Conservation (phyloP, 805 yeast genomes). For the Cyberlindnera mycetangii region DNA sequence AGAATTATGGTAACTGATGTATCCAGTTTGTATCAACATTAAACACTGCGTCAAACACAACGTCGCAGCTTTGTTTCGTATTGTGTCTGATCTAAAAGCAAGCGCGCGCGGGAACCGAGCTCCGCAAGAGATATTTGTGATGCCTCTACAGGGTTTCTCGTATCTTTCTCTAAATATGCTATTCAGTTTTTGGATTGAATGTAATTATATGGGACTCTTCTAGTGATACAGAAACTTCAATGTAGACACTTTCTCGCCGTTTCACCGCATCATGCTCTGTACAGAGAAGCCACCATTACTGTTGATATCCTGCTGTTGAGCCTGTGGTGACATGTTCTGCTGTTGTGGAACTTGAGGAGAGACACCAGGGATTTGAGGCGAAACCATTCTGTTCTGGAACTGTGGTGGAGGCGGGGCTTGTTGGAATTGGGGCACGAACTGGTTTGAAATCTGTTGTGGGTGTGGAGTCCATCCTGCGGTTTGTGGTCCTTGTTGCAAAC, state of each 20-base stretch:
- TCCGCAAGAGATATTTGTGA: too few species aligned
- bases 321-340: conserved; percentile 11
- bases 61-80: too few species aligned
- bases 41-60: neutral
- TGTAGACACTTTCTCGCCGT: too few species aligned
- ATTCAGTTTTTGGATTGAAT: neutral
- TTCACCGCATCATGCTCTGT: conserved; percentile 1
- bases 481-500: neutral
- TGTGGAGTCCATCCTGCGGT: conserved; percentile 6
- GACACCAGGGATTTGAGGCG: conserved; percentile 1
- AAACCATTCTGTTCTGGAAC: neutral
- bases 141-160: too few species aligned
- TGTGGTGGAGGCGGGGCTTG: conserved; percentile 2
- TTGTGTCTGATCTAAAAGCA: too few species aligned
- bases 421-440: conserved; percentile 7
- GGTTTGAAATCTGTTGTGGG: conserved; percentile 7
- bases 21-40: neutral
- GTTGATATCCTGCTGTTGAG: conserved; percentile 1
- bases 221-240: neutral
- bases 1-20: neutral
- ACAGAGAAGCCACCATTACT: conserved; percentile 1
- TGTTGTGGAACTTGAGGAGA: neutral
- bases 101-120: too few species aligned
- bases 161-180: too few species aligned
- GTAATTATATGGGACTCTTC: neutral